Evolutionary conservation across 1,139 yeast species (phyloP).

Genomic region (Lodderomyces pseudojiufengensis): DNA sequence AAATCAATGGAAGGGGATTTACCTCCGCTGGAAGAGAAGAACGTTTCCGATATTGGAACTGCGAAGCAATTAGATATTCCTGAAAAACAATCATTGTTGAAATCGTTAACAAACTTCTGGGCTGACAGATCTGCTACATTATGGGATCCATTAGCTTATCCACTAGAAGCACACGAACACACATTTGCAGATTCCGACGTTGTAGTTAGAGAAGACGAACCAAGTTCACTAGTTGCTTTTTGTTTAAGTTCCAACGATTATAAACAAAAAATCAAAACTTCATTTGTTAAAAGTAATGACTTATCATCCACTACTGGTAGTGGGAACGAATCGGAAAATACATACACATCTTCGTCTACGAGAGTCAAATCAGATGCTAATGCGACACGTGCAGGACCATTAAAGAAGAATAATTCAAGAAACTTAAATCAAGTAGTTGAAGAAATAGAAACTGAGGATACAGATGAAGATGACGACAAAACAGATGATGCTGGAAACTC

Average conservation of each 20-base stretch:
- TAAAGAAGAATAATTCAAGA: background rate
- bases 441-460: conserved; percentile 8
- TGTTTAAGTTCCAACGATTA: conserved; percentile 86
- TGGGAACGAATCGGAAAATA: too few relatives aligned
- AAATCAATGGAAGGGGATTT: background rate
- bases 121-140: conserved; percentile 94
- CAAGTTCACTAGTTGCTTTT: conserved; percentile 90
- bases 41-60: conserved; percentile 1
- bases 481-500: conserved; percentile 2
- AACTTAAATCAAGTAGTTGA: conserved; percentile 1
- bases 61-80: conserved; percentile 22
- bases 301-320: conserved; percentile 2
- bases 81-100: conserved; percentile 74
- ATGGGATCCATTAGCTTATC: conserved; percentile 91
- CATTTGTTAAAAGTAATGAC: conserved; percentile 27
- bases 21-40: conserved; percentile 12
- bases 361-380: conserved; percentile 6
- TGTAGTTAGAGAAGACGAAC: conserved; percentile 94
- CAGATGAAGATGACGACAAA: conserved; percentile 10
- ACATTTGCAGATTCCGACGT: conserved; percentile 92
- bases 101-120: conserved; percentile 89
- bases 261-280: conserved; percentile 53
- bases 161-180: conserved; percentile 77
- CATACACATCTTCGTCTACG: conserved; percentile 1
- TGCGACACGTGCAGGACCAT: conserved; percentile 6